Base-by-base conservation (phyloP, 805 yeast genomes). In the Yarrowia deformans region DNA sequence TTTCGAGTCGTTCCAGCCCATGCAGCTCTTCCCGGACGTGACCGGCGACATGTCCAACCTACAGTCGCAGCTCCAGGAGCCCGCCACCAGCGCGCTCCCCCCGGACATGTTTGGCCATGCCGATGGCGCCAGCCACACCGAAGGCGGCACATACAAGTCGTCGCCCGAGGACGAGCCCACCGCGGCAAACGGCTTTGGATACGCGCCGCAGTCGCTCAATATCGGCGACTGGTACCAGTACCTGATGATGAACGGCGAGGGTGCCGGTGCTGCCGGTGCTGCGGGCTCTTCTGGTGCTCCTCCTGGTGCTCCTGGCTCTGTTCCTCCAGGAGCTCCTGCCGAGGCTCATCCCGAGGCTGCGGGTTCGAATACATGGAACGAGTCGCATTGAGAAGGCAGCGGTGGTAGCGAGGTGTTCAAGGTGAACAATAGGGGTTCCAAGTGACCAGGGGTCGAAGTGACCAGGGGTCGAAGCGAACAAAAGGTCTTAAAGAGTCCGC, bases 1-100 rank as follows among this genome's bases (percentile, higher is more conserved):
- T 73, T 79, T 81, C 68, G 86, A 83, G 67, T 83, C 84, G 71
- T 85, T 85, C 76, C 86, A 85, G 74, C 88, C 88, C 18, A 81
- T 86, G 16, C 88, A 84, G 71, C 80, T 85, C 71, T 85, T 85
- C 72, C 88, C 88, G 6, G 74, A 81, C 35, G 69, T 39, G 3
- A 34, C 69, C 4, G 66, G 50, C 23, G 70, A 69, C 34, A 37
- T 42, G 43, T 29, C 69, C 29, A 48, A 48, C 23, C 56, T 52
- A 35, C 60, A 52, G 43, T 35, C 42, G 14, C 60, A 66, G 19
- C 50, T 54, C 23, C 69, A 66, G 43, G 50, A 40, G 34, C 50
- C 42, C 10, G 50, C 42, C 9, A 16, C 69, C 12, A 16, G 42
- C 9, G 42, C 61, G 4, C 40, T 66, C 3, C 60, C 61, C 6